Evolutionary conservation across 148 eudicot genomes (phyloP), one percentile per base, ranked within the genome.

Genomic region (Chenopodium album): DNA sequence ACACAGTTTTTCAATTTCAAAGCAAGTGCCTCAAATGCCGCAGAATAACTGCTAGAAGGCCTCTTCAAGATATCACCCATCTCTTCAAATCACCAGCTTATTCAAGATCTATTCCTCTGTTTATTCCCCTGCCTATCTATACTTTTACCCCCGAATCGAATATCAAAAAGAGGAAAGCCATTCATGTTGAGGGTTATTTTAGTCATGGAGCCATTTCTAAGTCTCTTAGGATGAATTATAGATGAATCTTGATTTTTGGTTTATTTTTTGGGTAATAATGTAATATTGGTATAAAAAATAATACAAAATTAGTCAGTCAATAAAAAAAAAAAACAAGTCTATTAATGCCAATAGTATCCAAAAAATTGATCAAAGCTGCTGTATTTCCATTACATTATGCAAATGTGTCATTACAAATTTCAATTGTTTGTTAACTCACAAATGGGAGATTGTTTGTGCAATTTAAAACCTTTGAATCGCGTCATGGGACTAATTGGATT

Each of bases 21-120:
- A 37, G 34, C 22, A 83, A 83, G 73, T 11, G 60, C 11, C 26
- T 34, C 37, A 79, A 46, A 79, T 54, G 60, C 26, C 78, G 82
- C 4, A 65, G 41, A 66, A 7, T 73, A 37, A 0, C 7, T 12
- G n/a, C 71, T 9, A 59, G 85, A 73, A 66, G 23, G 2, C 85
- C 85, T 17, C 82, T 83, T 74, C 68, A 73, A 75, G 86, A 84
- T 6, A 84, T 84, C 9, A 84, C 86, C 48, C 79, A 79, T n/a
- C 82, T 79, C 71, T 79, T 79, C 29, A 48, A 60, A 4, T 7
- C 41, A 67, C 76, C 82, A 59, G 22, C 12, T 29, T 3, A 31
- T 50, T 75, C 37, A 3, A 47, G 66, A 54, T 34, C 73, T 52
- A 29, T 14, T 73, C 64, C 78, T 29, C 71, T 80, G 47, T 31